Conservation (phyloP, 2,329 filamentous ascomycete genomes). For the Rutstroemia sp. region DNA sequence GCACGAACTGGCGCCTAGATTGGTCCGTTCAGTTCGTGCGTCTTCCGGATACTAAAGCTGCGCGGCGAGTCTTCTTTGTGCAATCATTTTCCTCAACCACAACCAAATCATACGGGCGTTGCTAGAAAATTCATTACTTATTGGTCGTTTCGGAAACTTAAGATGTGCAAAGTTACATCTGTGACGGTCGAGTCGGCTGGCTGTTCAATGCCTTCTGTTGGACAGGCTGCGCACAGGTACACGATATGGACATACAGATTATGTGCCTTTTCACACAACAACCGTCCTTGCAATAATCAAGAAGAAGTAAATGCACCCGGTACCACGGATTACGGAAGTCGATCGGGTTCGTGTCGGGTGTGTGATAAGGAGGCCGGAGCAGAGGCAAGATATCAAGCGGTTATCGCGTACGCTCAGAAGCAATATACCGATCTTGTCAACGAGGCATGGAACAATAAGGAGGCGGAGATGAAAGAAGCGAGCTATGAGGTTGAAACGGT, state of each 20-base stretch:
- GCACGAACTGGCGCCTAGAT: no score
- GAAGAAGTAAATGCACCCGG: neutral
- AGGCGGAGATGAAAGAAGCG: neutral
- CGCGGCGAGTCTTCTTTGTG: no score
- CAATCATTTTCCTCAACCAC: no score
- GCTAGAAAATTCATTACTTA: no score
- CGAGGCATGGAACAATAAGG: neutral
- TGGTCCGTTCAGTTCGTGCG: no score
- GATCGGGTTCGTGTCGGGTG: neutral
- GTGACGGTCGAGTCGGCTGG: neutral
- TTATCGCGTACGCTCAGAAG: neutral
- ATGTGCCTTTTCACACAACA: neutral
- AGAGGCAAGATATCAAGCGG: neutral
- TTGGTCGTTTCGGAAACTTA: no score
- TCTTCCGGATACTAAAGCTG: no score
- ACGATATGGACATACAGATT: neutral
- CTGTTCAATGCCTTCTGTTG: neutral
- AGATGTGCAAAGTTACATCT: neutral
- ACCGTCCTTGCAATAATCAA: neutral
- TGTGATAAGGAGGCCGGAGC: neutral
- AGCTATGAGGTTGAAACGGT: neutral
- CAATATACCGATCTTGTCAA: neutral
- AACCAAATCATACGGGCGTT: no score
- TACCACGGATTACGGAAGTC: neutral
- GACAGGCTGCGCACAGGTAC: neutral